Evolutionary conservation across 2,329 filamentous ascomycete species (phyloP).

Genomic region (Didymella lethalis): DNA sequence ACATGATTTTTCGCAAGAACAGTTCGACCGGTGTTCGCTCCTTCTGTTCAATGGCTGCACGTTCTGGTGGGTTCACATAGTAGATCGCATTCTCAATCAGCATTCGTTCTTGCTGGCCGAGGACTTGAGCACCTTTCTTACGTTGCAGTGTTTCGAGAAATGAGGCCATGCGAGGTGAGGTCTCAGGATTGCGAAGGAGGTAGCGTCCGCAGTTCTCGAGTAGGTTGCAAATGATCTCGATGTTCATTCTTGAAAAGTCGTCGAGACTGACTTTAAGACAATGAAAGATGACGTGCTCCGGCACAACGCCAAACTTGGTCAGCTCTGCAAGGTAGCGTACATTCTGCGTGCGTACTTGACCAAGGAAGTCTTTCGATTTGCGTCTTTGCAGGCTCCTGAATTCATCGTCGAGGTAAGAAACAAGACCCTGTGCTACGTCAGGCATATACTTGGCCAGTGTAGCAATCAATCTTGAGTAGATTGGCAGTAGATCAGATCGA

Average conservation of each 20-base stretch:
- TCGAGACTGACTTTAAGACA: conserved; percentile 97
- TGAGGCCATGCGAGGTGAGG: conserved; percentile 88
- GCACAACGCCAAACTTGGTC: conserved; percentile 97
- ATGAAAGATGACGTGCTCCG: conserved; percentile 98
- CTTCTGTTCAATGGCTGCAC: conserved; percentile 94
- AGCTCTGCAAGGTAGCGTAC: conserved; percentile 97
- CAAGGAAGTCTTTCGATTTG: conserved; percentile 96
- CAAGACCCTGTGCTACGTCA: conserved; percentile 90
- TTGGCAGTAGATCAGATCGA: conserved; percentile 85
- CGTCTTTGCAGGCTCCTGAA: conserved; percentile 95
- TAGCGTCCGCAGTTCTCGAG: conserved; percentile 97
- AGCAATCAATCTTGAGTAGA: conserved; percentile 91
- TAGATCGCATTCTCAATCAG: conserved; percentile 98
- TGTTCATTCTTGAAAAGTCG: conserved; percentile 98
- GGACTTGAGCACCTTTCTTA: conserved; percentile 94
- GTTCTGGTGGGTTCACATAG: conserved; percentile 93
- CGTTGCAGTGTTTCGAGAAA: conserved; percentile 94
- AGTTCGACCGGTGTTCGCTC: conserved; percentile 92
- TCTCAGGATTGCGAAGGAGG: conserved; percentile 89
- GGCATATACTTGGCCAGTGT: conserved; percentile 93
- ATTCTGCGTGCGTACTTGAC: conserved; percentile 90
- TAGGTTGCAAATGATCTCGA: conserved; percentile 96
- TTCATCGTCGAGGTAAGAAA: conserved; percentile 92
- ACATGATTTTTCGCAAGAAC: conserved; percentile 91
- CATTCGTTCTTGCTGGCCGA: conserved; percentile 96